These are phyloP conservation scores for Obelidium mucronatum DNA, from an alignment of 192 early-diverging fungal species.

Conservation along the genomic window DNA sequence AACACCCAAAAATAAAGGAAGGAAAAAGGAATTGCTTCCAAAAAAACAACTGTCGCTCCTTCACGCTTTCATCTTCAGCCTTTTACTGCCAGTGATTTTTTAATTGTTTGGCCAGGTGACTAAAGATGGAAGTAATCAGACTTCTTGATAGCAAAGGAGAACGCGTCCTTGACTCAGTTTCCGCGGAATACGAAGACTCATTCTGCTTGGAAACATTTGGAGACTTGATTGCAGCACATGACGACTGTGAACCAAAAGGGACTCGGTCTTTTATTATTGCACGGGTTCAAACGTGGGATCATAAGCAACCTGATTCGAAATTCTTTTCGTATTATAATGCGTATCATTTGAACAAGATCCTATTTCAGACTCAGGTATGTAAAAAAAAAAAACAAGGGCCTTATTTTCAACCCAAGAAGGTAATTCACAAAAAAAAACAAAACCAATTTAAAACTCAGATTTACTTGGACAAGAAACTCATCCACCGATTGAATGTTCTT, in stretches of 20 bases:
- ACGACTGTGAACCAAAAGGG: conserved; percentile 46
- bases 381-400: neutral
- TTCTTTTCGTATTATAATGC: conserved; percentile 67
- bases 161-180: conserved; percentile 60
- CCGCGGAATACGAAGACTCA: conserved; percentile 68
- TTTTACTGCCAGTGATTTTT: no score
- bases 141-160: conserved; percentile 61
- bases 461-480: conserved; percentile 68
- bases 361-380: conserved; percentile 66
- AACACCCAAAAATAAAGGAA: no score
- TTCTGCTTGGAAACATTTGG: conserved; percentile 66
- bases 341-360: conserved; percentile 69
- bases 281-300: conserved; percentile 69
- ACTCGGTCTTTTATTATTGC: conserved; percentile 66
- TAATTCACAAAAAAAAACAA: no score
- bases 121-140: conserved; percentile 57
- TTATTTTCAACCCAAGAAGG: neutral
- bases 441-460: conserved; percentile 35
- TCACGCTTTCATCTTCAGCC: neutral
- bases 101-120: no score
- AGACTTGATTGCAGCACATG: conserved; percentile 56
- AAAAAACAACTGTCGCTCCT: neutral
- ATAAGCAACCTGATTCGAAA: conserved; percentile 63
- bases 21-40: no score
- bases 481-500: conserved; percentile 69